Evolutionary conservation across 352 stramenopile genomes (phyloP).

Genomic region (Globisporangium takayamanum): DNA sequence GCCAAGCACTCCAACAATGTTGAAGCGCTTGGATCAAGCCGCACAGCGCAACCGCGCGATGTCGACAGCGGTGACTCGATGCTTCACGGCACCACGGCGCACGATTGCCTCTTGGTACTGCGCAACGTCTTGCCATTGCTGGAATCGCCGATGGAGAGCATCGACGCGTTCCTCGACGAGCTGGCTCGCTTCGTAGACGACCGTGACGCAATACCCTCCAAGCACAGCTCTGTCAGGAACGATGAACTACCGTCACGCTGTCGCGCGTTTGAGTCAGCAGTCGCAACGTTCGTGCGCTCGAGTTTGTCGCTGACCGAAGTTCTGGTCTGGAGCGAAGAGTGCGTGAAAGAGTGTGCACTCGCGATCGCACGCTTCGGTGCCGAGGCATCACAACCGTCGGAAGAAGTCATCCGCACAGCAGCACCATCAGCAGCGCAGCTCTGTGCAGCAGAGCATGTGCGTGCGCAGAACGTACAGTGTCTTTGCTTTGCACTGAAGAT

Average conservation of each 20-base stretch:
- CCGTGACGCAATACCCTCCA: background rate
- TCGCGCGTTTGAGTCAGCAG: constrained; percentile 10
- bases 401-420: background rate
- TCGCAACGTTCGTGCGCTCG: constrained; percentile 1
- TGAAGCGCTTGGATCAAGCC: background rate
- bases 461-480: constrained; percentile 19
- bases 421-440: background rate
- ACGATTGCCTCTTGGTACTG: constrained; percentile 45
- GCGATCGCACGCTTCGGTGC: constrained; percentile 25
- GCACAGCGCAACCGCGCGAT: background rate
- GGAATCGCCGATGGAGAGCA: constrained; percentile 13
- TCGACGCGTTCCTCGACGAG: constrained; percentile 12
- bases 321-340: constrained; percentile 46
- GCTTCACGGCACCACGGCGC: constrained; percentile 19
- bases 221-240: no score
- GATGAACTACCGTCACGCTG: background rate
- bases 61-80: constrained; percentile 9
- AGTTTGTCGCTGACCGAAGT: constrained; percentile 25
- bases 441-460: background rate
- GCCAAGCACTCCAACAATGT: background rate
- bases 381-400: constrained; percentile 1
- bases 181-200: background rate
- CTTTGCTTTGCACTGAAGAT: constrained; percentile 48
- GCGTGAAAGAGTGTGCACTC: constrained; percentile 46
- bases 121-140: constrained; percentile 36